These are phyloP conservation scores for Rossbeevera mucosa DNA, from an alignment of 768 basidiomycete species.

Conservation along the genomic window DNA sequence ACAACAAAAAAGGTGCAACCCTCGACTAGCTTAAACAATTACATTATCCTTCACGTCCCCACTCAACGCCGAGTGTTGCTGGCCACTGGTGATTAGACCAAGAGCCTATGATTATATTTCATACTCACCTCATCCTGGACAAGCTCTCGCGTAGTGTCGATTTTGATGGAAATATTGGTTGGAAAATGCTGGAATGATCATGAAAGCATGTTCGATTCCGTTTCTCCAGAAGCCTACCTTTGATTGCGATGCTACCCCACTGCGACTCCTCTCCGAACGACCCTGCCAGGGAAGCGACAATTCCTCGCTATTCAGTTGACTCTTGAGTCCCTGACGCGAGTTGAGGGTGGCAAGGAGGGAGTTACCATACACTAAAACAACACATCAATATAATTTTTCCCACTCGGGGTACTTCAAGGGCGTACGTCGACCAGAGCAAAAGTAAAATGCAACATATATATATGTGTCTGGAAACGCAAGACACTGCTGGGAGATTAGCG, in stretches of 20 bases:
- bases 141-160: neutral
- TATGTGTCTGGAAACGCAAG: constrained; percentile 43
- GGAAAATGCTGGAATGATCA: neutral
- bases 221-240: neutral
- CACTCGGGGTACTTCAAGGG: constrained; percentile 3
- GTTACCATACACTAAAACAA: constrained; percentile 49
- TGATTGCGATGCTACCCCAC: neutral
- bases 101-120: neutral
- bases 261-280: neutral
- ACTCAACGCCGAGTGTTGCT: neutral
- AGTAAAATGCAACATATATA: constrained; percentile 58
- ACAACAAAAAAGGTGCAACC: too few relatives aligned
- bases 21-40: neutral
- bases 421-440: constrained; percentile 55
- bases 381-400: neutral
- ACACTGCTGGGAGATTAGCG: constrained; percentile 35
- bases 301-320: constrained; percentile 2
- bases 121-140: neutral
- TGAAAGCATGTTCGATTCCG: neutral
- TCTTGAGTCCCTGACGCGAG: constrained; percentile 45
- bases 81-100: neutral
- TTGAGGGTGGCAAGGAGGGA: constrained; percentile 59
- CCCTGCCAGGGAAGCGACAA: constrained; percentile 16
- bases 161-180: neutral
- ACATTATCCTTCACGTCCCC: neutral